These are phyloP conservation scores for Chamaecyparis obtusa DNA, from an alignment of 75 land plant species.

Conservation along the genomic window DNA sequence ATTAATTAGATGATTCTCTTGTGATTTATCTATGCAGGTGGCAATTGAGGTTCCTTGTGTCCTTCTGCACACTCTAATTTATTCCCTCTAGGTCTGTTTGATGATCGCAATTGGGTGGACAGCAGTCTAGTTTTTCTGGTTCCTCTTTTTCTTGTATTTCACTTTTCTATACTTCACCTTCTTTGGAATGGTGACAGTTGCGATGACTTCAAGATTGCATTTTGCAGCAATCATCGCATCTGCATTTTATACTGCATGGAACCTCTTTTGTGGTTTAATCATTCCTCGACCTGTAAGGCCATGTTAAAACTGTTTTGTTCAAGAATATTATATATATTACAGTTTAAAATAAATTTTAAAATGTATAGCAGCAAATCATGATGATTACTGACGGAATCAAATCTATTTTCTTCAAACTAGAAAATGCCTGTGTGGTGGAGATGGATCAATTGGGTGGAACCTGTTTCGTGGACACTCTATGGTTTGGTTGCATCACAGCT, in stretches of 20 bases:
- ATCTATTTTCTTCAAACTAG: conserved; percentile 10
- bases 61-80: conserved; percentile 24
- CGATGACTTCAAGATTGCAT: conserved; percentile 71
- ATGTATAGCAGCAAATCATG: neutral
- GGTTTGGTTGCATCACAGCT: conserved; percentile 36
- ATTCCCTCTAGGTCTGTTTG: conserved; percentile 21
- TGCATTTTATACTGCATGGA: conserved; percentile 76
- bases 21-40: conserved; percentile 23
- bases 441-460: conserved; percentile 33
- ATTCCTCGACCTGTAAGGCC: conserved; percentile 58
- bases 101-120: conserved; percentile 41
- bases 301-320: neutral
- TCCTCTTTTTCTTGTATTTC: conserved; percentile 31
- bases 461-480: conserved; percentile 38
- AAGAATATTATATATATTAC: neutral
- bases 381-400: neutral
- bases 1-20: too few species aligned
- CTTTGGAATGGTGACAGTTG: conserved; percentile 95
- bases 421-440: conserved; percentile 41
- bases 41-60: conserved; percentile 39
- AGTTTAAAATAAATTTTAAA: neutral
- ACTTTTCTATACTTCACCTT: conserved; percentile 72
- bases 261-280: conserved; percentile 82
- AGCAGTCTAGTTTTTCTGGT: conserved; percentile 42
- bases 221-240: conserved; percentile 76